These are phyloP conservation scores for Sophora flavescens DNA, from an alignment of 306 rosid species.

Conservation along the genomic window DNA sequence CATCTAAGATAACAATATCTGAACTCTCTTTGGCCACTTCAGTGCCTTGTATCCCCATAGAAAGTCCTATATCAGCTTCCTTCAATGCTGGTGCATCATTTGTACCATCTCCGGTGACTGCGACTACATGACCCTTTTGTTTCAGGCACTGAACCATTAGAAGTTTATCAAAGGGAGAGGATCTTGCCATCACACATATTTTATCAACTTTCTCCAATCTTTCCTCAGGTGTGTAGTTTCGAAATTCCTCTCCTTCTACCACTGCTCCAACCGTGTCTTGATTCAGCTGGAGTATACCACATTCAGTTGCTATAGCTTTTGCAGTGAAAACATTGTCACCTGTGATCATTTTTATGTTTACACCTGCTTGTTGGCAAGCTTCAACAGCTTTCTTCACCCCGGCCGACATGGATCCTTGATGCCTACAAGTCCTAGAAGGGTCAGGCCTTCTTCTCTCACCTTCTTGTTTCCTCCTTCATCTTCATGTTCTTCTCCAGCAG, in stretches of 20 bases:
- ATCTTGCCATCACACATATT: slow-evolving; percentile 53
- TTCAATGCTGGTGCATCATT: slow-evolving; percentile 54
- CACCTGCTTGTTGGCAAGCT: slow-evolving; percentile 48
- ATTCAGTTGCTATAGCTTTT: slow-evolving; percentile 51
- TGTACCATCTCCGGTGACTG: slow-evolving; percentile 52
- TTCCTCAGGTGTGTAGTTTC: slow-evolving; percentile 46
- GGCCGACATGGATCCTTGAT: slow-evolving; percentile 54
- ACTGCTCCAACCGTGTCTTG: slow-evolving; percentile 35
- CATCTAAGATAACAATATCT: slow-evolving; percentile 51
- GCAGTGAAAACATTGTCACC: slow-evolving; percentile 56
- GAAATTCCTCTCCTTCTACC: slow-evolving; percentile 51
- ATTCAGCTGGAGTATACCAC: slow-evolving; percentile 43
- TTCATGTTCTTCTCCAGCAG: slow-evolving; percentile 19
- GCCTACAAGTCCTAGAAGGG: slow-evolving; percentile 46
- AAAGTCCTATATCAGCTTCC: slow-evolving; percentile 55
- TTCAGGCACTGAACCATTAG: slow-evolving; percentile 51
- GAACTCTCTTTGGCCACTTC: slow-evolving; percentile 57
- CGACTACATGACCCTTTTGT: slow-evolving; percentile 52
- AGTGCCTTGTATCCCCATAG: slow-evolving; percentile 55
- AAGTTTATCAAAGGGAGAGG: slow-evolving; percentile 53
- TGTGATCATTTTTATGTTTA: slow-evolving; percentile 50
- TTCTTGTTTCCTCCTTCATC: neutral
- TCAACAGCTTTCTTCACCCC: slow-evolving; percentile 42
- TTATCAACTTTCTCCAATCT: slow-evolving; percentile 48
- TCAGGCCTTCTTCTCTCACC: slow-evolving; percentile 41